phyloP scores from a whole-genome alignment of 2,329 filamentous ascomycete species.

The Exophiala phaeomuriformis region DNA sequence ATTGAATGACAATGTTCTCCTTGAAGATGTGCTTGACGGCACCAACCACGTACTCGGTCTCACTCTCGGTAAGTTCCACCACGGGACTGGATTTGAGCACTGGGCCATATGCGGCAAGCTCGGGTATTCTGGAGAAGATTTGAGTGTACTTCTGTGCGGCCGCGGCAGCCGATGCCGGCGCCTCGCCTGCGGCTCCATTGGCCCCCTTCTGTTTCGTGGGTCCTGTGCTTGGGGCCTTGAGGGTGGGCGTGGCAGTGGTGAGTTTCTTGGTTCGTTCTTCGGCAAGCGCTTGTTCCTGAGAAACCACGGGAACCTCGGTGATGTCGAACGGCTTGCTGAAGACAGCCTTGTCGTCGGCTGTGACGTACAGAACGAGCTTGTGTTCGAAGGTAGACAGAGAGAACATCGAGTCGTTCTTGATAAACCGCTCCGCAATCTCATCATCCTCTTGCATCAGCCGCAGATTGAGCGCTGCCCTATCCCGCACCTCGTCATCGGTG shows the following conservation, averaged over 20 bases:
- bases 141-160: slow-evolving; percentile 82
- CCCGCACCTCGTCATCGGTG: slow-evolving; percentile 93
- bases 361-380: slow-evolving; percentile 95
- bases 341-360: slow-evolving; percentile 76
- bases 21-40: slow-evolving; percentile 98
- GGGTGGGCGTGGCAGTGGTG: slow-evolving; percentile 79
- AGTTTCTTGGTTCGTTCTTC: slow-evolving; percentile 97
- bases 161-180: slow-evolving; percentile 69
- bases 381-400: slow-evolving; percentile 92
- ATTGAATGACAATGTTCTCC: slow-evolving; percentile 90
- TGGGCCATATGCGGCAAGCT: slow-evolving; percentile 80
- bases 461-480: slow-evolving; percentile 87
- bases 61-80: slow-evolving; percentile 88
- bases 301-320: slow-evolving; percentile 82
- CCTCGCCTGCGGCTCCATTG: slow-evolving; percentile 52
- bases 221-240: slow-evolving; percentile 83
- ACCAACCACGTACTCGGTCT: slow-evolving; percentile 93
- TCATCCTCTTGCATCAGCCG: slow-evolving; percentile 88
- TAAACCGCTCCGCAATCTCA: slow-evolving; percentile 75
- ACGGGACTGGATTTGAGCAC: slow-evolving; percentile 84
- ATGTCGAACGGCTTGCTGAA: slow-evolving; percentile 87
- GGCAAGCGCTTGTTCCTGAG: slow-evolving; percentile 88
- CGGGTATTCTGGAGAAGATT: slow-evolving; percentile 79
- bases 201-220: slow-evolving; percentile 60
- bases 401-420: slow-evolving; percentile 96